Conservation (phyloP, 139 green algal species). For the Auxenochlorella pyrenoidosa region DNA sequence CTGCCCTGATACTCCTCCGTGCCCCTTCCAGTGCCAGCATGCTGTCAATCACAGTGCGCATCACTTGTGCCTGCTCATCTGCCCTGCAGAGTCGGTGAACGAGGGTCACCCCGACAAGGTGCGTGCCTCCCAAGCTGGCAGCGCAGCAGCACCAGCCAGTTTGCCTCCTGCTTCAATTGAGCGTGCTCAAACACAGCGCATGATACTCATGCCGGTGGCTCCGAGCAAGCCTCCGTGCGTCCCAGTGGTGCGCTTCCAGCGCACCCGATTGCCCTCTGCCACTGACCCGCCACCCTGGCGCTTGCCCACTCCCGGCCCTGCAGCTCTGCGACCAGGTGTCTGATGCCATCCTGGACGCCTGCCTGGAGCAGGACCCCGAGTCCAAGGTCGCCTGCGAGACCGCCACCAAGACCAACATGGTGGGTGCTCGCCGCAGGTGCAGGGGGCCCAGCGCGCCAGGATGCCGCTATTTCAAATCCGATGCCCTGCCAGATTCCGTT, state of each 20-base stretch:
- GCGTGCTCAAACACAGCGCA: neutral
- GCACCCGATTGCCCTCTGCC: neutral
- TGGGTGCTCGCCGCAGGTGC: neutral
- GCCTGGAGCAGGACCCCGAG: conserved; percentile 95
- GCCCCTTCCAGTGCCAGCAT: neutral
- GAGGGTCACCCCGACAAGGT: conserved; percentile 98
- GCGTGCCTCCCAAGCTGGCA: conserved; percentile 71
- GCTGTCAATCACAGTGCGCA: neutral
- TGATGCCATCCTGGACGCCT: conserved; percentile 98
- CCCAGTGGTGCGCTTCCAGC: too few species aligned
- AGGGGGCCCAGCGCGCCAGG: neutral
- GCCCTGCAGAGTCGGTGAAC: conserved; percentile 78
- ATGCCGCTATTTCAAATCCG: neutral
- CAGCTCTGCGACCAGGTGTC: conserved; percentile 84
- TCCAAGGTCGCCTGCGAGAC: conserved; percentile 99
- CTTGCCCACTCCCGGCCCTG: neutral
- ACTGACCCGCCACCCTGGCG: neutral
- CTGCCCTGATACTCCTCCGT: neutral
- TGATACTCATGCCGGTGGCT: too few species aligned
- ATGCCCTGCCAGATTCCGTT: too few species aligned
- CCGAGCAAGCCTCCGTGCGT: too few species aligned
- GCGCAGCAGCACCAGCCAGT: neutral
- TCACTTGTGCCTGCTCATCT: neutral
- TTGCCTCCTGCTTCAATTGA: neutral
- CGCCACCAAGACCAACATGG: conserved; percentile 98